Evolutionary conservation across 169 alveolate species (phyloP).

Genomic region (Eimeria maxima): DNA sequence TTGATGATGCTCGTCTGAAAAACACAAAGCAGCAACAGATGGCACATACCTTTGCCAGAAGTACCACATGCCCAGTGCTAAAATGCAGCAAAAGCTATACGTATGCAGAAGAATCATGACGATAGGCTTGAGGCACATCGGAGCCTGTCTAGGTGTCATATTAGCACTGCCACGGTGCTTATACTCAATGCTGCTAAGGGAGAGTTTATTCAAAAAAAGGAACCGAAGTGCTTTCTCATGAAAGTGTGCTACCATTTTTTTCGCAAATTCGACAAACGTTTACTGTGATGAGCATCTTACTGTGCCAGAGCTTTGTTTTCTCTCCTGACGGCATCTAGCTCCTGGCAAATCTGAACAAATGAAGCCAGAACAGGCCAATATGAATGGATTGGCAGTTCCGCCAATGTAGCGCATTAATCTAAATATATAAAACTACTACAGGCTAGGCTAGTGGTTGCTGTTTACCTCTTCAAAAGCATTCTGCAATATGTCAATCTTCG

Average conservation of each 20-base stretch:
- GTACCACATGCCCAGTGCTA: background rate
- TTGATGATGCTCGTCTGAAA: background rate
- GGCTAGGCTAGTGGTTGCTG: background rate
- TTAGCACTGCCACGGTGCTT: background rate
- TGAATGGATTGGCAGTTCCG: background rate
- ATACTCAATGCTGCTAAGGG: background rate
- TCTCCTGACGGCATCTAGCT: constrained; percentile 67
- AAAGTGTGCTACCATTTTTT: background rate
- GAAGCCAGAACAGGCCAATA: background rate
- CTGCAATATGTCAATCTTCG: constrained; percentile 45
- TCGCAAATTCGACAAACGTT: background rate
- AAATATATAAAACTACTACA: too few species aligned
- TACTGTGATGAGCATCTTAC: background rate
- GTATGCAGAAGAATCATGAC: background rate
- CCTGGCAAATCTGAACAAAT: constrained; percentile 54
- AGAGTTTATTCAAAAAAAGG: background rate
- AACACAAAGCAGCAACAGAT: background rate
- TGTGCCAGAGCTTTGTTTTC: constrained; percentile 38
- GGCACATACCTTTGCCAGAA: background rate
- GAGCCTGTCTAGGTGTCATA: background rate
- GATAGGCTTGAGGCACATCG: background rate
- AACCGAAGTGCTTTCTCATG: background rate
- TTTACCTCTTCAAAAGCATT: constrained; percentile 59
- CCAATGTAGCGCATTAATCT: too few species aligned
- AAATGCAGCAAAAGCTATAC: background rate